A percentile compares a stretch with the other conserved stretches of the same genome.
phyloP scores from a whole-genome alignment of 1,139 yeast genomes.

The Kluyveromyces marxianus region DNA sequence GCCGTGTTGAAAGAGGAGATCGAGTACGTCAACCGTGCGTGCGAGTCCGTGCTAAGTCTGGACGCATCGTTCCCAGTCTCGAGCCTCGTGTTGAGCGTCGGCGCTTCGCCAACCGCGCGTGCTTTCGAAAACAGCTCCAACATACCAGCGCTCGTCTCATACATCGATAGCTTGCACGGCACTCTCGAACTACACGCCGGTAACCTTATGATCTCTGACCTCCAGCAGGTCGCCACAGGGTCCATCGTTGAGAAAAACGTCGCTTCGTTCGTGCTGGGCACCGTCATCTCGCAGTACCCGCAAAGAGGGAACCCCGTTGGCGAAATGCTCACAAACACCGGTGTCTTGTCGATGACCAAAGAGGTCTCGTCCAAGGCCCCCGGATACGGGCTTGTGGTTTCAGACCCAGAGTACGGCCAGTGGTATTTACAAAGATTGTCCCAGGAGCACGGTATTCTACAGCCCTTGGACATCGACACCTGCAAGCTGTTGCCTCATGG shows the following conservation, averaged over 20 bases:
- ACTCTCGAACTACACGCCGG: conserved; percentile 72
- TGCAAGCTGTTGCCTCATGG: conserved; percentile 44
- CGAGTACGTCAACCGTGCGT: conserved; percentile 46
- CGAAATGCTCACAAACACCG: conserved; percentile 64
- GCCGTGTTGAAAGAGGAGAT: conserved; percentile 47
- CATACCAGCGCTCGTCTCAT: conserved; percentile 20
- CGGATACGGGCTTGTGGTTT: conserved; percentile 39
- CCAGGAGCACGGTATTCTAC: conserved; percentile 59
- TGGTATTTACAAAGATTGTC: conserved; percentile 55
- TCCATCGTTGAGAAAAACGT: conserved; percentile 43
- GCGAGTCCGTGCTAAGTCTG: conserved; percentile 8
- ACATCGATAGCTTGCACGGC: conserved; percentile 38
- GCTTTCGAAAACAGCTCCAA: conserved; percentile 36
- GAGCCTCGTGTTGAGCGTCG: conserved; percentile 39
- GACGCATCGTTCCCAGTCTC: conserved; percentile 29
- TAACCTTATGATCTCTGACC: conserved; percentile 63
- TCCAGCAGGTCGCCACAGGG: conserved; percentile 67
- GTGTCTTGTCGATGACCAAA: conserved; percentile 62
- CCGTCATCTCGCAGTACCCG: conserved; percentile 52
- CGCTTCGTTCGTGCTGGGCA: conserved; percentile 53
- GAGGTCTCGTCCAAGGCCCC: conserved; percentile 42
- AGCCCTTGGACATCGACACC: conserved; percentile 29
- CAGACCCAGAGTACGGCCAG: conserved; percentile 23
- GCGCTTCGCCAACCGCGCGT: conserved; percentile 79
- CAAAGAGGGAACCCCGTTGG: conserved; percentile 34